Evolutionary conservation across 176 grass and related monocot species (phyloP), one percentile per base, ranked within the genome.

Genomic region (Echinochloa phyllopogon): DNA sequence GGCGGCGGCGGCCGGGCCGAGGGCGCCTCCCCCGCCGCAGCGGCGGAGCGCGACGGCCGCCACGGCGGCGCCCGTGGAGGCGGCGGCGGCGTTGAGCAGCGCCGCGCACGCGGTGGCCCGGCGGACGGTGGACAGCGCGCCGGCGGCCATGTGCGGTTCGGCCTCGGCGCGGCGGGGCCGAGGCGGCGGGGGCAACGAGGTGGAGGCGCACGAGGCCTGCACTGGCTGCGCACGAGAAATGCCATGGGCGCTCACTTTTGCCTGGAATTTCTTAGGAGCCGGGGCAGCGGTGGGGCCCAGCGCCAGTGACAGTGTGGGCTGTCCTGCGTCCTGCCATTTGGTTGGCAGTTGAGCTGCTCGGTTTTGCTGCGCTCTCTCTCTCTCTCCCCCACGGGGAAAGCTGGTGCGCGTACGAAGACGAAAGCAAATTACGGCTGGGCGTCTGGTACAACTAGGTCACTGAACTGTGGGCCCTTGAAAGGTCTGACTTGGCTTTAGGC

Each of bases 11-110:
- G 29, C 86, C 5, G 53, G 75, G 14, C 81, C 70, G 16, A 91
- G 53, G 1, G 80, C 17, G 25, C 59, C 33, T 21, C 41, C 48
- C 49, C 64, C 60, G 89, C 47, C 76, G 7, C 78, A 65, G 70
- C 49, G 47, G 2, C 44, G 86, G 36, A 83, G 69, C n/a, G 87
- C 78, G 52, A 74, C 15, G 25, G 66, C 60, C 6, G 83, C 77
- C 65, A 92, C 79, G 70, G 72, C 80, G 23, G 85, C 82, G 47
- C 87, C 79, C 12, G 89, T 41, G 84, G 48, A 45, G 17, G 88
- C 44, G 0, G 82, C 75, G 8, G 86, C 65, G 66, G 65, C 79
- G 92, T 92, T 94, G 76, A 94, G 86, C 75, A 91, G 68, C 76
- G 74, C 65, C 40, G 84, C 86, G 84, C 89, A 86, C 21, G 73